Evolutionary conservation across 148 eudicot species (phyloP).

Genomic region (Spergularia marina): DNA sequence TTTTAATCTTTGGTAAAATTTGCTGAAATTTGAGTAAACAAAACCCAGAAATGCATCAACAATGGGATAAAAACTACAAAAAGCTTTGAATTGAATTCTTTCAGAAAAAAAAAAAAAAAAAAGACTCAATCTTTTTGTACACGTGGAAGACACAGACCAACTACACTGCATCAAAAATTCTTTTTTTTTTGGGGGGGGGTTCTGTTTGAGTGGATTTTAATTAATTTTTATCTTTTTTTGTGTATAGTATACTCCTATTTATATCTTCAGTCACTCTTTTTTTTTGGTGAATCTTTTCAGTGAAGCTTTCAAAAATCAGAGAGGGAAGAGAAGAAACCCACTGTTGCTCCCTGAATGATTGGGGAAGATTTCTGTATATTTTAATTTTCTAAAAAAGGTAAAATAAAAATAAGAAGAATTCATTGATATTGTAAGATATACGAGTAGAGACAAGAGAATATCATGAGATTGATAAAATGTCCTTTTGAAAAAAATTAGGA

Average conservation of each 20-base stretch:
- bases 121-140: constrained; percentile 10
- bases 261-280: background rate
- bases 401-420: background rate
- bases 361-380: constrained; percentile 1
- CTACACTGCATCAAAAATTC: constrained; percentile 17
- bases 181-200: constrained; percentile 19
- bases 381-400: background rate
- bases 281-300: background rate
- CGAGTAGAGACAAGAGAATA: background rate
- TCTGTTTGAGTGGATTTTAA: background rate
- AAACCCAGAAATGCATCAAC: background rate
- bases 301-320: constrained; percentile 15
- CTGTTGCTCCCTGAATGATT: constrained; percentile 23
- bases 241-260: too few relatives aligned
- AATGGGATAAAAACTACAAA: background rate
- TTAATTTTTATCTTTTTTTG: background rate
- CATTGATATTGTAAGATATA: background rate
- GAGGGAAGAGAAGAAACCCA: constrained; percentile 23
- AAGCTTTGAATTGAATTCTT: background rate
- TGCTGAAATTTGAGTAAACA: background rate
- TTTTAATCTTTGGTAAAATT: constrained; percentile 28
- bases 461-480: constrained; percentile 17
- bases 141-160: constrained; percentile 17
- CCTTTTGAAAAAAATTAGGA: constrained; percentile 19
- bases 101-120: background rate